Evolutionary conservation across 2,329 filamentous ascomycete genomes (phyloP), one percentile per base, ranked within the genome.

Genomic region (Chrysosporium queenslandicum): DNA sequence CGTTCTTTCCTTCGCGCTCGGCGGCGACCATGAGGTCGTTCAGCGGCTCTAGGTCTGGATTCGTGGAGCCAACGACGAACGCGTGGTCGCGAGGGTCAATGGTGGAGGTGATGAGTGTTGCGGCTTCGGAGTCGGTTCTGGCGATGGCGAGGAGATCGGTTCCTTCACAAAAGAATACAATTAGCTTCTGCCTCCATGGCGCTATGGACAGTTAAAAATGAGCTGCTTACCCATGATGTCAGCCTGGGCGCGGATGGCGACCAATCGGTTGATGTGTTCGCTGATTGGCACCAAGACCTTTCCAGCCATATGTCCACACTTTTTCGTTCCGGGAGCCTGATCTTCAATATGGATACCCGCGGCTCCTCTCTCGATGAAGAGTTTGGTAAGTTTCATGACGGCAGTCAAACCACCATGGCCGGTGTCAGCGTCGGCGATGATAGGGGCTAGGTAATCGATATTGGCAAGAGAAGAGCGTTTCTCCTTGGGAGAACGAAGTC

Each of bases 341-440:
- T 98, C 92, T 73, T 98, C 92, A 61, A 98, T 96, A 73, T 98
- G 92, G 64, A 98, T 96, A 60, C 92, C 92, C 39, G 92, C 92
- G 42, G 92, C 92, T 62, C 92, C 92, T 71, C 90, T 89, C 76
- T 98, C 92, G 59, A 97, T 74, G 70, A 98, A 97, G 53, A 97
- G 81, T 78, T 96, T 96, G 58, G 92, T 97, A 62, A 98, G 82
- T 79, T 97, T 98, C 92, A 98, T 97, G 63, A 97, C 86, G 52
- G 92, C 92, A n/a, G 92, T 97, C 57, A 98, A 77, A 65, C 92
- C 92, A 65, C 92, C 92, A 69, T 97, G 92, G 58, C 92, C 92
- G 39, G 92, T 98, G 68, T 98, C 92, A 46, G 91, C 92, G 71
- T 98, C 92, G 54, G 92, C 92, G 61, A 98, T 82, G 69, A 98